These are phyloP conservation scores for Euryodendron excelsum DNA, from an alignment of 148 eudicot genomes.

Conservation along the genomic window DNA sequence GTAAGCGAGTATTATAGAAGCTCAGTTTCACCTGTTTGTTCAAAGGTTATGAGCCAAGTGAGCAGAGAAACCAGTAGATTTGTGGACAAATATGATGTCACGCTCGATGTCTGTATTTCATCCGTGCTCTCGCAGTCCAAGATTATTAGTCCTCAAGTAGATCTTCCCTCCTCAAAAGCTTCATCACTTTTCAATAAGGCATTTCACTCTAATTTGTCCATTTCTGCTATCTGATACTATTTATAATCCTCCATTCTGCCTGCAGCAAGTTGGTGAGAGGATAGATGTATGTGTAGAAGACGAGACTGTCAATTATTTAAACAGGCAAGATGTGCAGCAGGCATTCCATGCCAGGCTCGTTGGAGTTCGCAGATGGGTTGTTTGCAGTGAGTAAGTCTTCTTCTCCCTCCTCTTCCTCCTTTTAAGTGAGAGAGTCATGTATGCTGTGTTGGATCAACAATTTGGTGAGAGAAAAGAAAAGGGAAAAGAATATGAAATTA, in stretches of 20 bases:
- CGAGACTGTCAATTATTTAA: slow-evolving; percentile 77
- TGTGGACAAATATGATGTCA: slow-evolving; percentile 94
- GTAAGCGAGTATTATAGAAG: slow-evolving; percentile 80
- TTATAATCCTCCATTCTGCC: neutral
- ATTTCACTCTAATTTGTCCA: neutral
- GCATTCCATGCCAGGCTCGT: slow-evolving; percentile 89
- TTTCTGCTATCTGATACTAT: neutral
- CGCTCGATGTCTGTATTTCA: slow-evolving; percentile 88
- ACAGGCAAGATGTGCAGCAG: slow-evolving; percentile 68
- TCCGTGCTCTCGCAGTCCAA: slow-evolving; percentile 87
- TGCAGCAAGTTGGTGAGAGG: slow-evolving; percentile 61
- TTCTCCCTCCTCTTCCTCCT: neutral
- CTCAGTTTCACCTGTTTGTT: slow-evolving; percentile 68
- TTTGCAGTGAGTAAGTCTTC: slow-evolving; percentile 69
- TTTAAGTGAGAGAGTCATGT: neutral
- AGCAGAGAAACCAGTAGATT: slow-evolving; percentile 80
- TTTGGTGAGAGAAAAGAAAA: too few species aligned
- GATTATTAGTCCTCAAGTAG: slow-evolving; percentile 69
- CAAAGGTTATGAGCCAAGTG: slow-evolving; percentile 74
- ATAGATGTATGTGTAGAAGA: slow-evolving; percentile 95
- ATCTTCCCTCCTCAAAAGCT: neutral
- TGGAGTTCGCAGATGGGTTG: slow-evolving; percentile 72
- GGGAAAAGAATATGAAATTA: too few species aligned
- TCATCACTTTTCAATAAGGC: neutral
- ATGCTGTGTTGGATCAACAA: too few species aligned